Evolutionary conservation across 2,329 filamentous ascomycete genomes (phyloP).

Genomic region (Colletotrichum sp.): DNA sequence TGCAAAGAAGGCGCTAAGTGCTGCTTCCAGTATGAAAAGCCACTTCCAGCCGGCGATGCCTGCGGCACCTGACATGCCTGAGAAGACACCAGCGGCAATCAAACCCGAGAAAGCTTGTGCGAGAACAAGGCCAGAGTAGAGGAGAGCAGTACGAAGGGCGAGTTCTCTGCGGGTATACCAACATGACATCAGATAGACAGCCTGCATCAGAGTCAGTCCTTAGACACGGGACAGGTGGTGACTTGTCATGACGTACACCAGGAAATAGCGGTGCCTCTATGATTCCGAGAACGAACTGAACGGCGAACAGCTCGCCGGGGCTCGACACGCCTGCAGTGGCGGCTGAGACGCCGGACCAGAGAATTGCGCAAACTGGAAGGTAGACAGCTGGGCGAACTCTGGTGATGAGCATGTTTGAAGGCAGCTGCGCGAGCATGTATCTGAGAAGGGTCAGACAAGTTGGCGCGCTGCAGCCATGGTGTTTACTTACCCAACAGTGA

Average conservation of each 20-base stretch:
- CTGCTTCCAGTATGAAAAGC: conserved; percentile 36
- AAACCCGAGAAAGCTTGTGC: conserved; percentile 45
- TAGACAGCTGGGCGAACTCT: conserved; percentile 58
- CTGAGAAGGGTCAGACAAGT: conserved; percentile 30
- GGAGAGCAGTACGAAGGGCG: conserved; percentile 44
- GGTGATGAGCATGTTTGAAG: conserved; percentile 63
- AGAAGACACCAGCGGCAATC: conserved; percentile 47
- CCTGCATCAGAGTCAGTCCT: not conserved
- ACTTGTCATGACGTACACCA: not conserved
- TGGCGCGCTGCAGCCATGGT: not conserved
- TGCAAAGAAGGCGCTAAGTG: conserved; percentile 31
- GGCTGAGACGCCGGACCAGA: conserved; percentile 20
- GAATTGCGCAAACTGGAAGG: conserved; percentile 31
- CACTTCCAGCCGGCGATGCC: conserved; percentile 33
- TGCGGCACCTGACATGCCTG: conserved; percentile 27
- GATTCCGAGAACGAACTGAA: conserved; percentile 22
- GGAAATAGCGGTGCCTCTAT: conserved; percentile 22
- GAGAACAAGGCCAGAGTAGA: conserved; percentile 45
- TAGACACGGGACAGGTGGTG: too few relatives aligned
- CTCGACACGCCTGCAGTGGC: conserved; percentile 5
- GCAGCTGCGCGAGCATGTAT: conserved; percentile 66
- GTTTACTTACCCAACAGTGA: conserved; percentile 25
- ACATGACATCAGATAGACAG: conserved; percentile 48
- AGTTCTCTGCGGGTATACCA: conserved; percentile 60
- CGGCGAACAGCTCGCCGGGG: conserved; percentile 9